Evolutionary conservation across 768 basidiomycete genomes (phyloP).

Genomic region (Boletus reticuloceps): DNA sequence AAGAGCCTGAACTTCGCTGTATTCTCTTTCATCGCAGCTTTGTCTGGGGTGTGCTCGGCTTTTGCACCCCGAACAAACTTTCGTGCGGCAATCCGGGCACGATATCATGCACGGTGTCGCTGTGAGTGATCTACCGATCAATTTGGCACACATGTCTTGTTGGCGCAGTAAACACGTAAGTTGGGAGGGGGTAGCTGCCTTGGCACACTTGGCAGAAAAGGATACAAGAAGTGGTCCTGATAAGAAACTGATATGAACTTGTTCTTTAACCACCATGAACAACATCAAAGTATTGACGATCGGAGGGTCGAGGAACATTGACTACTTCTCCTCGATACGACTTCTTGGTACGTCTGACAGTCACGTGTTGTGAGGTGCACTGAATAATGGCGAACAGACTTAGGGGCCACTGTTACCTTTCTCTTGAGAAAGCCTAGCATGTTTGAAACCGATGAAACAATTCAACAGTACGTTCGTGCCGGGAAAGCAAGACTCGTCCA

Average conservation of each 20-base stretch:
- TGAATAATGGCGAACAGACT: conserved; percentile 35
- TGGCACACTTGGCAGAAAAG: conserved; percentile 43
- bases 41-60: conserved; percentile 37
- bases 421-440: conserved; percentile 50
- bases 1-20: conserved; percentile 43
- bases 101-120: conserved; percentile 15
- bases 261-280: conserved; percentile 11
- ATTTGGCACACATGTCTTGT: conserved; percentile 47
- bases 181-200: conserved; percentile 43
- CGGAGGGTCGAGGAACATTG: conserved; percentile 58
- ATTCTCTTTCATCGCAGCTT: conserved; percentile 42
- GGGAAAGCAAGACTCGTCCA: conserved; percentile 55
- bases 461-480: conserved; percentile 49
- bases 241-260: background rate
- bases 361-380: background rate
- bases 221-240: conserved; percentile 22
- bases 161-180: conserved; percentile 50
- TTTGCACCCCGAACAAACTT: conserved; percentile 51
- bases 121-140: conserved; percentile 44
- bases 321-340: conserved; percentile 47
- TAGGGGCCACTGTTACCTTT: conserved; percentile 61
- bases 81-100: conserved; percentile 41
- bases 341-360: conserved; percentile 40
- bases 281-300: conserved; percentile 37
- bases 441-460: conserved; percentile 52